Base-by-base conservation (phyloP, 441 rosid species). In the Corymbia calophylla region DNA sequence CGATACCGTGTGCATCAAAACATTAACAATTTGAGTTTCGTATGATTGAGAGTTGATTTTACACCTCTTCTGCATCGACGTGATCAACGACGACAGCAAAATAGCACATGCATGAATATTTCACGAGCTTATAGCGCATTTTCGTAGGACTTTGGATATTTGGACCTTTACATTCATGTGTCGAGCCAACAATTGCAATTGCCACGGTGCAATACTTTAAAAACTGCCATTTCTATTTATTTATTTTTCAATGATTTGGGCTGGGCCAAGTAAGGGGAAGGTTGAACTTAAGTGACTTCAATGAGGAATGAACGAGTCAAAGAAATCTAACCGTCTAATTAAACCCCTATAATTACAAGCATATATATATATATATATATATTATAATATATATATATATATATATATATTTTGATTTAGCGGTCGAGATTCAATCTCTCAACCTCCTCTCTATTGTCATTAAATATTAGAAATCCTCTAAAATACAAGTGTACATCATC, bases 401-500 rank as follows among this genome's bases (percentile, higher is more conserved):
- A 66, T 23, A 66, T 66, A 1, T 44, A 51, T 12, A n/a, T 4
- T 1, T 17, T 3, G 29, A 77, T 39, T 17, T 44, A 1, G 14
- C 1, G 17, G 0, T 77, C 3, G n/a, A 0, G 5, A 77, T 44
- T 15, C 1, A 77, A 44, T 44, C 16, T 12, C 16, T 73, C 17
- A 5, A 7, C 49, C n/a, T 7, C 6, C 3, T 5, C 3, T 77
- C 1, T 11, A 44, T 77, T 2, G 2, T 39, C 16, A 7, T 70
- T 5, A 19, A 10, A 31, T 9, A 7, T 8, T 9, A 31, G 3
- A 66, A 31, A 66, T 66, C 44, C 5, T 31, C 31, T 31, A 16
- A 31, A 66, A 4, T 66, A 31, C 21, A 31, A 66, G 23, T 0
- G 12, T 2, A 66, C 0, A 8, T 31, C 0, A 31, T 66, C 23